Evolutionary conservation across 148 eudicot genomes (phyloP).

Genomic region (Talinum fruticosum): DNA sequence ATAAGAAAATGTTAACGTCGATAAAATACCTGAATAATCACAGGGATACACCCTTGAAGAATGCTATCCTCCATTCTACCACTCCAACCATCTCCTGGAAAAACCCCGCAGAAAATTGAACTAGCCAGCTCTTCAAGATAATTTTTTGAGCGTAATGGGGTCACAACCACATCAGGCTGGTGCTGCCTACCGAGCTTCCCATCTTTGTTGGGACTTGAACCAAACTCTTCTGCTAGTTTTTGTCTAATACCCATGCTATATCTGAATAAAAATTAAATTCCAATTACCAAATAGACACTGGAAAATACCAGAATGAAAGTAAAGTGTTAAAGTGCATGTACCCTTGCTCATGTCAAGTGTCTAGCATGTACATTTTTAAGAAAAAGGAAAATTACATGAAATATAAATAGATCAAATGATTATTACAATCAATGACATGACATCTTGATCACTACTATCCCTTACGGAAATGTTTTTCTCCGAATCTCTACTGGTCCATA

Average conservation of each 20-base stretch:
- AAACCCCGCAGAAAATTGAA: constrained; percentile 87
- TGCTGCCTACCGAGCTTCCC: constrained; percentile 93
- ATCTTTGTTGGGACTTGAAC: constrained; percentile 69
- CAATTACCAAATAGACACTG: constrained; percentile 4
- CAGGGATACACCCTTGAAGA: constrained; percentile 95
- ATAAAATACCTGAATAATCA: constrained; percentile 73
- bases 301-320: too few relatives aligned
- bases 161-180: constrained; percentile 74
- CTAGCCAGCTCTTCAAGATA: constrained; percentile 68
- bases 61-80: constrained; percentile 99
- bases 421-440: neutral
- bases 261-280: constrained; percentile 36
- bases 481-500: too few relatives aligned
- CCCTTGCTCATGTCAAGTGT: neutral
- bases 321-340: neutral
- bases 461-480: too few relatives aligned
- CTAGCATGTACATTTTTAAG: neutral
- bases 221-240: constrained; percentile 80
- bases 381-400: too few relatives aligned
- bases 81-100: constrained; percentile 99
- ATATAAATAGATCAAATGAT: too few relatives aligned
- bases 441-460: too few relatives aligned
- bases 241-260: constrained; percentile 99
- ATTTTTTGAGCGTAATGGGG: constrained; percentile 60
- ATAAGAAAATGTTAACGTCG: neutral